phyloP scores from a whole-genome alignment of 345 rosid genomes.

The Citrus sp. region DNA sequence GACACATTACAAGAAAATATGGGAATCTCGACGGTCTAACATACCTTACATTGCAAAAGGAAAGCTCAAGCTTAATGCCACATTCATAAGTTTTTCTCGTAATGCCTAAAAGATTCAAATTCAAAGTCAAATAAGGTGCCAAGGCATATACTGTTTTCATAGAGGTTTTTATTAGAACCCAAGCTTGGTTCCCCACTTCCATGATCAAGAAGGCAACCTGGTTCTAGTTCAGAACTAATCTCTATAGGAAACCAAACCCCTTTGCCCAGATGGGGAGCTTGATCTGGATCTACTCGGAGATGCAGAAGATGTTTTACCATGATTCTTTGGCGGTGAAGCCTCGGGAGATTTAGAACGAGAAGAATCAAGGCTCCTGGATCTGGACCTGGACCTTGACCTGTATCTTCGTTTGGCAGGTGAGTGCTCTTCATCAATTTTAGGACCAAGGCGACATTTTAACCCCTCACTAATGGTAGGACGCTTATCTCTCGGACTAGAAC shows the following conservation, averaged over 20 bases:
- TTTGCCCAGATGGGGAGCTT: conserved; percentile 60
- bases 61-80: neutral
- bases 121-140: neutral
- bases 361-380: conserved; percentile 32
- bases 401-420: conserved; percentile 36
- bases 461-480: conserved; percentile 57
- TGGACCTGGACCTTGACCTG: conserved; percentile 38
- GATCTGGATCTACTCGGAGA: conserved; percentile 53
- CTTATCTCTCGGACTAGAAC: conserved; percentile 60
- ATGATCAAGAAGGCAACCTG: neutral
- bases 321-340: conserved; percentile 29
- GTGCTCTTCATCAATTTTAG: conserved; percentile 29
- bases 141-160: neutral
- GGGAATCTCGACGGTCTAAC: neutral
- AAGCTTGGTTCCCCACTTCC: neutral
- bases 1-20: neutral
- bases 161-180: neutral
- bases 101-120: neutral
- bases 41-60: neutral
- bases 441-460: conserved; percentile 73
- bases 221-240: conserved; percentile 48
- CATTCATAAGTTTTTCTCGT: neutral
- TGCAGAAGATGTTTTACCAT: conserved; percentile 21
- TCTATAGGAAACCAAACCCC: conserved; percentile 80
- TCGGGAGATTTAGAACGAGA: conserved; percentile 44